Base-by-base conservation (phyloP, 208 protist species). In the Trypanosoma rangeli region DNA sequence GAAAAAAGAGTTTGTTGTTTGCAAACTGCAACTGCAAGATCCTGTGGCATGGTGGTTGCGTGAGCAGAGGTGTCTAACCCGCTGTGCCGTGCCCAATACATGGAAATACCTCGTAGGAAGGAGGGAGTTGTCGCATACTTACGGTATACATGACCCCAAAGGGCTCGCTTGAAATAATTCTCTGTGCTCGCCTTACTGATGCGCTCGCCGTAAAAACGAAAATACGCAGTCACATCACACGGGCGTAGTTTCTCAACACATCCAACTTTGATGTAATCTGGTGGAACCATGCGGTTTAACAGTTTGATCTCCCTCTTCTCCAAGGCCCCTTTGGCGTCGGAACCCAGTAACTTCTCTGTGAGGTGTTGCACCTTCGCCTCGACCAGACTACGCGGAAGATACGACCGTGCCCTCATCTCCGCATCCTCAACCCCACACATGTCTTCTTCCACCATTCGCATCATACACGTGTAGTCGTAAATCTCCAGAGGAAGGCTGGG, bases 401-500 rank as follows among this genome's bases (percentile, higher is more conserved):
- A 96, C 3, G 92, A 71, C 10, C 84, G 83, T 2, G 87, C 84
- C 64, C 88, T 76, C 80, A 87, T 92, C 70, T 96, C 88, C 7
- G 84, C 89, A 57, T 96, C 89, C 37, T 57, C 63, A 46, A 92
- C 63, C 22, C 74, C 82, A 61, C 74, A 69, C 13, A 60, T 42
- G 70, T 94, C 85, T 65, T 94, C 91, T 62, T 94, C 92, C 16
- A 90, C 89, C 1, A 92, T 57, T 22, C 92, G 85, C 92, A 96
- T 96, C 89, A 96, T 94, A 74, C 86, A 94, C n/a, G 91, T 65
- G 57, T 82, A 82, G 68, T 96, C 92, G 61, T 90, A 84, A 13
- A 83, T 53, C 53, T 94, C 86, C 24, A 96, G 79, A 49, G 84
- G 72, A 18, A 83, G 70, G n/a, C 77, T 73, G 18, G 92, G 85